Conservation (phyloP, 768 basidiomycete species). For the Mycena venus region DNA sequence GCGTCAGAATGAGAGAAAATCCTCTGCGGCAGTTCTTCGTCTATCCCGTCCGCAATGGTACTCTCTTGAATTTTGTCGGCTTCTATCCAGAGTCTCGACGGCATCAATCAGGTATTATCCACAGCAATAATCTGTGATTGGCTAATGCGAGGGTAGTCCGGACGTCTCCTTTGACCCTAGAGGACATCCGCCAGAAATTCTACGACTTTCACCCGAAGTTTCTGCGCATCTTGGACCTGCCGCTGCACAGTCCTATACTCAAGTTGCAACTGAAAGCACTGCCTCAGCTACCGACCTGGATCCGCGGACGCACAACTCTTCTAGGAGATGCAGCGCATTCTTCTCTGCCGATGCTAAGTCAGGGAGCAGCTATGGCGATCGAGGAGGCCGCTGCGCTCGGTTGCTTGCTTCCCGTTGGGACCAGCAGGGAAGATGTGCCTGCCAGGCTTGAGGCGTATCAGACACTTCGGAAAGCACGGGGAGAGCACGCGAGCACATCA, state of each 20-base stretch:
- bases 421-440: constrained; percentile 9
- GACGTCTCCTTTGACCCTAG: background rate
- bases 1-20: background rate
- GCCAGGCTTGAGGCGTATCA: constrained; percentile 25
- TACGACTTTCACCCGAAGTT: constrained; percentile 24
- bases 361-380: constrained; percentile 43
- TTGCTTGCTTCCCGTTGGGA: constrained; percentile 17
- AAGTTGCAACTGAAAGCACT: constrained; percentile 19
- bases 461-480: constrained; percentile 21
- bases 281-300: constrained; percentile 29
- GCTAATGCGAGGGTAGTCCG: too few relatives aligned
- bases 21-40: constrained; percentile 17
- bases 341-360: constrained; percentile 39
- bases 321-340: constrained; percentile 37
- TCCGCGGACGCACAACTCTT: constrained; percentile 13
- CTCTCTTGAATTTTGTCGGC: constrained; percentile 22
- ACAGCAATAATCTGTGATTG: too few relatives aligned
- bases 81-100: constrained; percentile 4
- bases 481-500: constrained; percentile 19
- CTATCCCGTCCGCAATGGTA: constrained; percentile 4
- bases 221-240: constrained; percentile 26
- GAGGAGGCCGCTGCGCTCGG: constrained; percentile 34
- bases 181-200: constrained; percentile 1
- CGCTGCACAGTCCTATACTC: background rate
- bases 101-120: too few relatives aligned